Evolutionary conservation across 2,329 filamentous ascomycete species (phyloP).

Genomic region (Cytospora piceae): DNA sequence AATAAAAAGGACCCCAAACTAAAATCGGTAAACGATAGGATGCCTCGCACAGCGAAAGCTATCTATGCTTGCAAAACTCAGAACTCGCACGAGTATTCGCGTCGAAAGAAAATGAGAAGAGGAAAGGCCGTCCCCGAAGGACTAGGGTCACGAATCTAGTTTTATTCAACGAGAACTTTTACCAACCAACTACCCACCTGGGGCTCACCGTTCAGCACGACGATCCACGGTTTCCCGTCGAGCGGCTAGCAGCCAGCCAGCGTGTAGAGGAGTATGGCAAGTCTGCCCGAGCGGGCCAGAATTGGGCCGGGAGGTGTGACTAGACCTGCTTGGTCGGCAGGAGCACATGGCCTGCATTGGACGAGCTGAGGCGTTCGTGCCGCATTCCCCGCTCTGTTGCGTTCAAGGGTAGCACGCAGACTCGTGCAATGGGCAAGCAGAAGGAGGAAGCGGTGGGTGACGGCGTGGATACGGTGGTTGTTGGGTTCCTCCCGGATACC

Average conservation of each 20-base stretch:
- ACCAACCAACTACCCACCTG: slow-evolving; percentile 18
- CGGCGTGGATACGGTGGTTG: neutral
- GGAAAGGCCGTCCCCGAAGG: slow-evolving; percentile 30
- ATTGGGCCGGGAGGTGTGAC: slow-evolving; percentile 27
- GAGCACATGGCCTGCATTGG: slow-evolving; percentile 25
- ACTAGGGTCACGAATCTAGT: slow-evolving; percentile 26
- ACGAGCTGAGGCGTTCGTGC: slow-evolving; percentile 5
- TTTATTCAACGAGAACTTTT: slow-evolving; percentile 21
- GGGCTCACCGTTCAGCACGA: slow-evolving; percentile 10
- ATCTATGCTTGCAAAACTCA: slow-evolving; percentile 36
- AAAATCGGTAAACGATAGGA: slow-evolving; percentile 43
- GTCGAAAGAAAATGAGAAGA: slow-evolving; percentile 39
- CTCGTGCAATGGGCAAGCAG: slow-evolving; percentile 23
- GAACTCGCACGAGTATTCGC: slow-evolving; percentile 37
- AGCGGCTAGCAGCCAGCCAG: slow-evolving; percentile 28
- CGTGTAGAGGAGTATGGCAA: slow-evolving; percentile 11
- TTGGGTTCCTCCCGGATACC: slow-evolving; percentile 18
- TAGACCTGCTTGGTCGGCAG: slow-evolving; percentile 22
- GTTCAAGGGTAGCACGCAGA: slow-evolving; percentile 17
- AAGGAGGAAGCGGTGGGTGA: neutral
- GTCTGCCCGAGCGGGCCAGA: slow-evolving; percentile 21
- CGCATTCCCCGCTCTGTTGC: slow-evolving; percentile 11
- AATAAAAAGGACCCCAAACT: slow-evolving; percentile 31
- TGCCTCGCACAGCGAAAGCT: slow-evolving; percentile 52
- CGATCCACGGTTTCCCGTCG: slow-evolving; percentile 21